These are phyloP conservation scores for Chaetomium olivaceum DNA, from an alignment of 2,329 filamentous ascomycete genomes.

Conservation along the genomic window DNA sequence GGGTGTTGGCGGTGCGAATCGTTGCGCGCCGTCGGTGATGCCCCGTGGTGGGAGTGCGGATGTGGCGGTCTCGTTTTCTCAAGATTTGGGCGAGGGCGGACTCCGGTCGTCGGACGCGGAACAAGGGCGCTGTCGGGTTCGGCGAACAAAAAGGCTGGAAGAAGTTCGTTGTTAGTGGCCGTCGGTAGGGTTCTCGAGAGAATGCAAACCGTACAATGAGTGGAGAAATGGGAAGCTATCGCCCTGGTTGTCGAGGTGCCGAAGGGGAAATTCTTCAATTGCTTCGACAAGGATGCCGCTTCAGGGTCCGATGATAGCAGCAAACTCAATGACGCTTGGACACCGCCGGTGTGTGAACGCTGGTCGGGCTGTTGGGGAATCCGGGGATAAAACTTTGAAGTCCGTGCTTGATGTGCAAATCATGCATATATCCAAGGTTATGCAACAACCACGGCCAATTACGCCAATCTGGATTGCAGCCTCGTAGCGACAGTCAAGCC, in stretches of 20 bases:
- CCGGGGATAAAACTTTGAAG: conserved; percentile 3
- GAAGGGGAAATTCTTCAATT: conserved; percentile 15
- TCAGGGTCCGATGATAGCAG: conserved; percentile 14
- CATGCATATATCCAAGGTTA: background rate
- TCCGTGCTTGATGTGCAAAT: background rate
- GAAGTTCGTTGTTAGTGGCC: background rate
- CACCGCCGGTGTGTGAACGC: background rate
- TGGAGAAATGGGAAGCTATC: conserved; percentile 9
- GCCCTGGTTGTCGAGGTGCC: background rate
- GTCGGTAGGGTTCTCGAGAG: background rate
- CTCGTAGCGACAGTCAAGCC: conserved; percentile 15
- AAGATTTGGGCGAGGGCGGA: background rate
- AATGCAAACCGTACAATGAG: conserved; percentile 18
- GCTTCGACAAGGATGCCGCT: conserved; percentile 14
- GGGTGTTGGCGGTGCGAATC: background rate
- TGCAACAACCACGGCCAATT: background rate
- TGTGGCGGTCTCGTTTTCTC: background rate
- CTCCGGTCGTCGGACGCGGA: conserved; percentile 23
- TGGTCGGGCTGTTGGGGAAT: conserved; percentile 13
- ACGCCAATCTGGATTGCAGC: conserved; percentile 3
- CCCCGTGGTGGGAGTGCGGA: background rate
- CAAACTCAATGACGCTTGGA: conserved; percentile 17
- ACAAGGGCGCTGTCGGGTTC: background rate
- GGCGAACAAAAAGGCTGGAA: background rate
- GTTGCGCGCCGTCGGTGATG: background rate